Conservation (phyloP, 371 early-diverging fungal genomes). For the Mortierella sp. region DNA sequence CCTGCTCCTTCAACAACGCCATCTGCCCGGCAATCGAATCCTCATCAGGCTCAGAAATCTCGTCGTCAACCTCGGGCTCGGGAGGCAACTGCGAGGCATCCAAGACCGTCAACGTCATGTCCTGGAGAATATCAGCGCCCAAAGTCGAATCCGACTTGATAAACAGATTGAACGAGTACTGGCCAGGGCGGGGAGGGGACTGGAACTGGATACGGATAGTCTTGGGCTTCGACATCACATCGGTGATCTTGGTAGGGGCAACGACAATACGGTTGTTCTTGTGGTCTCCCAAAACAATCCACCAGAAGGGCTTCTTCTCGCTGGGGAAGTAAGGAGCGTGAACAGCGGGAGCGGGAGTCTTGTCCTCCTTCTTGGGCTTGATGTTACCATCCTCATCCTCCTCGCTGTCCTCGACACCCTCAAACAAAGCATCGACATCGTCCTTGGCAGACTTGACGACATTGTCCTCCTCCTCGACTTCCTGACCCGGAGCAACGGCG, state of each 20-base stretch:
- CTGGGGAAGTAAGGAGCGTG: slow-evolving; percentile 79
- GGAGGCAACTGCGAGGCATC: slow-evolving; percentile 79
- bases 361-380: slow-evolving; percentile 39
- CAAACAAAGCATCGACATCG: slow-evolving; percentile 58
- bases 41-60: slow-evolving; percentile 96
- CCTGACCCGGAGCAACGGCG: slow-evolving; percentile 39
- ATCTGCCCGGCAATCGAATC: slow-evolving; percentile 95
- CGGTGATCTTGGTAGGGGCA: slow-evolving; percentile 83
- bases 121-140: slow-evolving; percentile 85
- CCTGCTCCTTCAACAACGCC: slow-evolving; percentile 86
- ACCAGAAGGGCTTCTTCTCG: slow-evolving; percentile 92
- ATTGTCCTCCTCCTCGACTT: slow-evolving; percentile 45
- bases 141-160: slow-evolving; percentile 92
- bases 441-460: slow-evolving; percentile 51
- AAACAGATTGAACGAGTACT: slow-evolving; percentile 84
- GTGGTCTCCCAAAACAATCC: slow-evolving; percentile 91
- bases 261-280: slow-evolving; percentile 87
- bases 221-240: slow-evolving; percentile 74
- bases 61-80: slow-evolving; percentile 86
- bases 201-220: slow-evolving; percentile 92
- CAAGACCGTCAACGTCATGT: slow-evolving; percentile 79
- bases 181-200: slow-evolving; percentile 91
- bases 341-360: slow-evolving; percentile 58
- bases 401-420: slow-evolving; percentile 56
- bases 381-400: slow-evolving; percentile 61